These are phyloP conservation scores for Colletotrichum salicis DNA, from an alignment of 2,329 filamentous ascomycete genomes.

Conservation along the genomic window DNA sequence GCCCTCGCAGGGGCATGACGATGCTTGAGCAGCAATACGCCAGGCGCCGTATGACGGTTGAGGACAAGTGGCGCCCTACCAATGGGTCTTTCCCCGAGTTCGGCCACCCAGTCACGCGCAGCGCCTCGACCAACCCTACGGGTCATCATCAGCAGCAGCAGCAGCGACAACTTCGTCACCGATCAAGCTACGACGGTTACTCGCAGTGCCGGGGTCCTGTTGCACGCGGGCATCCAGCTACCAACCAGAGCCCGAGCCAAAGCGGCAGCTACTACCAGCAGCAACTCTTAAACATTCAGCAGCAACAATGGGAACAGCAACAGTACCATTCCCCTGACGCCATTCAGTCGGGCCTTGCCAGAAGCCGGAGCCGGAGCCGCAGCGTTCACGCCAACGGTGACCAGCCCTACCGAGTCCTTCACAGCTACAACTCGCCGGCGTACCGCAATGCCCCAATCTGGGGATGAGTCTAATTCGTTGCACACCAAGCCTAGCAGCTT, in stretches of 20 bases:
- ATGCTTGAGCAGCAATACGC: conserved; percentile 24
- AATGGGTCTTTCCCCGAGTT: not conserved
- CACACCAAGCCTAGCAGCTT: not conserved
- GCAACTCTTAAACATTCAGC: conserved; percentile 29
- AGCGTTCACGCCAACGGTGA: conserved; percentile 36
- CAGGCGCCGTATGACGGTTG: conserved; percentile 20
- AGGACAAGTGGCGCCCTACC: conserved; percentile 12
- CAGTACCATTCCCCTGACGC: conserved; percentile 37
- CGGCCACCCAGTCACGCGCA: not conserved
- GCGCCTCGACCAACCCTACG: conserved; percentile 18
- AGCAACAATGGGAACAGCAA: conserved; percentile 43
- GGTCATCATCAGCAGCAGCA: conserved; percentile 19
- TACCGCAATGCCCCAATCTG: conserved; percentile 67
- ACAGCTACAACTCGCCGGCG: conserved; percentile 69
- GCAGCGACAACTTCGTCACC: conserved; percentile 43
- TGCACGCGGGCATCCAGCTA: conserved; percentile 20
- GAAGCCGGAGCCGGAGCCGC: conserved; percentile 21
- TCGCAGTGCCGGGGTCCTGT: conserved; percentile 36
- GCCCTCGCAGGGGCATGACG: conserved; percentile 33
- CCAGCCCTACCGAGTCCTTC: conserved; percentile 62
- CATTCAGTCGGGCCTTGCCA: conserved; percentile 46
- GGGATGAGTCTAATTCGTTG: conserved; percentile 48
- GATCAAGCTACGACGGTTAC: conserved; percentile 46
- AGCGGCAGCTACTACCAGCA: conserved; percentile 33
- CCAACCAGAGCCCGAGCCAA: conserved; percentile 23